Evolutionary conservation across 805 yeast species (phyloP).

Genomic region (Barnettozyma californica): DNA sequence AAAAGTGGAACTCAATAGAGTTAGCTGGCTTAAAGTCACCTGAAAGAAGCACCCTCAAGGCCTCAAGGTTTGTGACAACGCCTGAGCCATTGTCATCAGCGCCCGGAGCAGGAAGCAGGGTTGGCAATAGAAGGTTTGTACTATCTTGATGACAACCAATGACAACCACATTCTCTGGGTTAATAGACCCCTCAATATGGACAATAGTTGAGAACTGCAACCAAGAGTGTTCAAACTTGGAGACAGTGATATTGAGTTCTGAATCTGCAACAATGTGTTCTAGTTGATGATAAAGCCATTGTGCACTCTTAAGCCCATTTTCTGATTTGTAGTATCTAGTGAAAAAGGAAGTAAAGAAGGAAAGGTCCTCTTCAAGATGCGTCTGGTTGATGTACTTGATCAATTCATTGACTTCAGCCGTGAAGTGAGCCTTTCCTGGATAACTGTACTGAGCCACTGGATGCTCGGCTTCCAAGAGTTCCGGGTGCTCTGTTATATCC

Average conservation of each 20-base stretch:
- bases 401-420: constrained; percentile 36
- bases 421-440: constrained; percentile 42
- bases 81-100: constrained; percentile 96
- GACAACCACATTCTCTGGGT: constrained; percentile 47
- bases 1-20: constrained; percentile 88
- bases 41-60: constrained; percentile 55
- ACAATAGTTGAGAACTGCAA: constrained; percentile 73
- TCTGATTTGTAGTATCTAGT: constrained; percentile 74
- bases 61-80: constrained; percentile 70
- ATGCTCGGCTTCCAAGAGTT: constrained; percentile 17
- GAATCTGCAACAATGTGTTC: constrained; percentile 24
- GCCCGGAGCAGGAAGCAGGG: constrained; percentile 73
- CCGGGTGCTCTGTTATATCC: constrained; percentile 50
- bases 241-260: constrained; percentile 35
- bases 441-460: constrained; percentile 35
- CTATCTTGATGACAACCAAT: constrained; percentile 92
- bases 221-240: constrained; percentile 67
- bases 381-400: constrained; percentile 40
- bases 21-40: constrained; percentile 50
- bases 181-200: constrained; percentile 44
- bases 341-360: constrained; percentile 60
- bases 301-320: constrained; percentile 64
- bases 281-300: constrained; percentile 58
- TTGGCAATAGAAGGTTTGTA: constrained; percentile 67
- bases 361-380: constrained; percentile 48